phyloP scores from a whole-genome alignment of 768 basidiomycete species.

The Tylopilus plumbeoviolaceoides region DNA sequence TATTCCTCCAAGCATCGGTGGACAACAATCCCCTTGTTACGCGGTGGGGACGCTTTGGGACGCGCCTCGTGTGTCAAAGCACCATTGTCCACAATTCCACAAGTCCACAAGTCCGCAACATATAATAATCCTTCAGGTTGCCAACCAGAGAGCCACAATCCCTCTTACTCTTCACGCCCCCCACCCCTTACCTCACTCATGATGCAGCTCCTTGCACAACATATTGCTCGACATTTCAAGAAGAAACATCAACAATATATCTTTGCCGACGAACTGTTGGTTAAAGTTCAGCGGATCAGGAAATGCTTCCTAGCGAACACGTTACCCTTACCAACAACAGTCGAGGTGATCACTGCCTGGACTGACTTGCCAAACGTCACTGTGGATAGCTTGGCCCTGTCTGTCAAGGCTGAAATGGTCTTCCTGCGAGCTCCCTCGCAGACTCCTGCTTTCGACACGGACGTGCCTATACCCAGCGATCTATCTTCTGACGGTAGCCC shows the following conservation, averaged over 20 bases:
- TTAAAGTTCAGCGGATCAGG: slow-evolving; percentile 15
- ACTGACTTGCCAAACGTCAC: slow-evolving; percentile 24
- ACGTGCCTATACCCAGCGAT: neutral
- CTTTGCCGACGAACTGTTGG: slow-evolving; percentile 12
- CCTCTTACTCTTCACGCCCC: neutral
- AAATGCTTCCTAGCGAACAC: slow-evolving; percentile 9
- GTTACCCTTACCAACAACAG: slow-evolving; percentile 20
- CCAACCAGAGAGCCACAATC: neutral
- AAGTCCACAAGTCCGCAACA: slow-evolving; percentile 5
- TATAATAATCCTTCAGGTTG: slow-evolving; percentile 17
- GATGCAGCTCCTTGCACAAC: slow-evolving; percentile 7
- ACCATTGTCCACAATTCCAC: slow-evolving; percentile 25
- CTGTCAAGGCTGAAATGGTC: neutral
- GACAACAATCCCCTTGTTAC: slow-evolving; percentile 13
- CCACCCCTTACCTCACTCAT: neutral
- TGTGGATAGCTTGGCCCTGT: slow-evolving; percentile 6
- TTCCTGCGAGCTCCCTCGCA: slow-evolving; percentile 17
- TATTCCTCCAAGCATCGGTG: slow-evolving; percentile 4
- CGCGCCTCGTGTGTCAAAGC: slow-evolving; percentile 21
- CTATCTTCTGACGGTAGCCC: neutral
- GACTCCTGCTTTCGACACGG: slow-evolving; percentile 10
- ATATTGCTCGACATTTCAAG: slow-evolving; percentile 11
- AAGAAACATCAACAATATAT: slow-evolving; percentile 8
- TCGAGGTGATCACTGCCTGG: slow-evolving; percentile 21
- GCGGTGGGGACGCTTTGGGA: slow-evolving; percentile 9